Percentiles rank a stretch among this genome's conserved stretches.
phyloP scores from a whole-genome alignment of 805 yeast genomes.

The Kuraishia cidri region DNA sequence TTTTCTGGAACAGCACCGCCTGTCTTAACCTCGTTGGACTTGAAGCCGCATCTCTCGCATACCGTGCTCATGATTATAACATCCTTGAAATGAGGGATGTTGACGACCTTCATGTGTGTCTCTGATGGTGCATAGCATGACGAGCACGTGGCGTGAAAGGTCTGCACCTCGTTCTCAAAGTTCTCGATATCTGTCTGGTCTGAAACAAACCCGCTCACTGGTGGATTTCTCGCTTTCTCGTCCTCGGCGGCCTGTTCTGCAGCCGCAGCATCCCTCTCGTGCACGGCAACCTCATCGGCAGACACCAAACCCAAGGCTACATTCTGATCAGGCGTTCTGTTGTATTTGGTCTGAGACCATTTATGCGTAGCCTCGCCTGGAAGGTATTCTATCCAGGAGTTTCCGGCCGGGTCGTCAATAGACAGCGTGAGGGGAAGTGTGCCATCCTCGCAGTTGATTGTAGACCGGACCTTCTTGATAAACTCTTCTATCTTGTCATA shows the following conservation, averaged over 20 bases:
- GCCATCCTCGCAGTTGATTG: constrained; percentile 57
- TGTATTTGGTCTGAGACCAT: constrained; percentile 80
- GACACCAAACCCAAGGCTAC: constrained; percentile 75
- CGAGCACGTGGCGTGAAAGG: constrained; percentile 88
- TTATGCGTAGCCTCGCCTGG: constrained; percentile 87
- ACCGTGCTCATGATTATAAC: constrained; percentile 94
- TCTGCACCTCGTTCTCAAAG: constrained; percentile 83
- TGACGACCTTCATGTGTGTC: constrained; percentile 94
- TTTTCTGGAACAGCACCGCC: constrained; percentile 92
- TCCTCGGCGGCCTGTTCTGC: constrained; percentile 11
- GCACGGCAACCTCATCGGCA: constrained; percentile 50
- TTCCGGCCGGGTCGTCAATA: constrained; percentile 93
- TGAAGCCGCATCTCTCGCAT: constrained; percentile 90
- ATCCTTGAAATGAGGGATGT: constrained; percentile 96
- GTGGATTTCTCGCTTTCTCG: constrained; percentile 21
- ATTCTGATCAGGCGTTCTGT: constrained; percentile 83
- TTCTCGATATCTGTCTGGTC: constrained; percentile 80
- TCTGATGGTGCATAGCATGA: constrained; percentile 75
- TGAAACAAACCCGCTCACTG: constrained; percentile 49
- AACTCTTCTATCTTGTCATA: constrained; percentile 70
- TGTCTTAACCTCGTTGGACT: constrained; percentile 95
- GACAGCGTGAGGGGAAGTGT: constrained; percentile 69
- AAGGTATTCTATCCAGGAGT: constrained; percentile 87
- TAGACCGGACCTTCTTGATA: constrained; percentile 47
- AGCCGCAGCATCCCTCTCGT: constrained; percentile 37